Percentiles rank a stretch among this genome's conserved stretches.
Conservation (phyloP, 1,284 basidiomycete genomes). For the Pyrrhoderma lamaoense region DNA sequence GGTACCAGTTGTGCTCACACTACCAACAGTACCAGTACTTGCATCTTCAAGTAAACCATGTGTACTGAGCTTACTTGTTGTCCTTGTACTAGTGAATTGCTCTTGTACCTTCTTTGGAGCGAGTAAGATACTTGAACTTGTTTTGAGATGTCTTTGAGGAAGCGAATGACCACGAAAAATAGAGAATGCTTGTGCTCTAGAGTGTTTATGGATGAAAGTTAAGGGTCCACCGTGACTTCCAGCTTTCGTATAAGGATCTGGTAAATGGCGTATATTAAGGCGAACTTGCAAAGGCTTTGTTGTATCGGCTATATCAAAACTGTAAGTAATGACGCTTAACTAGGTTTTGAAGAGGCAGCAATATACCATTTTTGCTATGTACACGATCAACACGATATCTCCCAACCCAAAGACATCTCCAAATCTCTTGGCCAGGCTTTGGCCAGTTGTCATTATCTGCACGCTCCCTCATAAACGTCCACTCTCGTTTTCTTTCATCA, state of each 20-base stretch:
- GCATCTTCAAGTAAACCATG: constrained; percentile 56
- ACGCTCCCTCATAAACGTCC: constrained; percentile 58
- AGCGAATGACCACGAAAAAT: constrained; percentile 57
- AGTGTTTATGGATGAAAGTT: constrained; percentile 70
- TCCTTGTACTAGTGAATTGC: constrained; percentile 70
- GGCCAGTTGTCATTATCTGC: constrained; percentile 29
- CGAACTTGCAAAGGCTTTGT: constrained; percentile 59
- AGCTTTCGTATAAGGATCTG: constrained; percentile 37
- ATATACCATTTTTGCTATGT: constrained; percentile 14
- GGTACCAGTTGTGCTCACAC: neutral
- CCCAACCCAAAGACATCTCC: constrained; percentile 60
- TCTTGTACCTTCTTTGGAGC: constrained; percentile 66
- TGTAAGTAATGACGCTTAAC: no score
- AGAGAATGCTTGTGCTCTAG: constrained; percentile 66
- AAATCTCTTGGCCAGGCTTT: constrained; percentile 53
- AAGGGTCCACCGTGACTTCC: constrained; percentile 47
- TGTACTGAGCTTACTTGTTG: constrained; percentile 58
- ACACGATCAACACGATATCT: constrained; percentile 50
- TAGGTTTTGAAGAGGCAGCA: constrained; percentile 13
- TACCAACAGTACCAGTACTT: constrained; percentile 1
- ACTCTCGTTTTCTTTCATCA: constrained; percentile 38
- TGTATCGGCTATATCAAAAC: constrained; percentile 33
- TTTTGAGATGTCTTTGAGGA: constrained; percentile 30
- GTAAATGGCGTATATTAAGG: constrained; percentile 50
- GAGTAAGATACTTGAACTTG: constrained; percentile 48